Conservation (phyloP, 2,329 filamentous ascomycete species). For the Nothophaeocryptopus gaeumannii region DNA sequence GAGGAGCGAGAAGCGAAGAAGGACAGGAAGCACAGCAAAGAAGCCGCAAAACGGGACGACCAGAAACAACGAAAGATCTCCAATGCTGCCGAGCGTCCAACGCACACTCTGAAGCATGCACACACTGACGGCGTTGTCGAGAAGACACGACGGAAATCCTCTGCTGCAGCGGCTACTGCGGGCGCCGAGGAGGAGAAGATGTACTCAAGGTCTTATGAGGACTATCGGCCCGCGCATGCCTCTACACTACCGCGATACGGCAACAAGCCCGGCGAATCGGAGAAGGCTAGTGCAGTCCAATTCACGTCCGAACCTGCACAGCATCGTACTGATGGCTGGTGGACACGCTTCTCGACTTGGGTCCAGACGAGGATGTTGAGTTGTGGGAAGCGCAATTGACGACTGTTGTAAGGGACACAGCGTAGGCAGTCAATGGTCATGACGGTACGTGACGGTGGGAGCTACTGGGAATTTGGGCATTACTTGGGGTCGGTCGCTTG, state of each 20-base stretch:
- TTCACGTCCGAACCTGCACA: conserved; percentile 6
- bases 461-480: background rate
- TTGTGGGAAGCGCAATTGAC: conserved; percentile 34
- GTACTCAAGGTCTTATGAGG: conserved; percentile 24
- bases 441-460: background rate
- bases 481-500: conserved; percentile 1
- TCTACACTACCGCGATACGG: conserved; percentile 28
- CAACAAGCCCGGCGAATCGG: conserved; percentile 24
- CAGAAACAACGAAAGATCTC: conserved; percentile 43
- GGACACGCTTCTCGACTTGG: conserved; percentile 58
- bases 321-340: conserved; percentile 32
- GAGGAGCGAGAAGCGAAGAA: conserved; percentile 59
- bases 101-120: conserved; percentile 32
- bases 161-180: conserved; percentile 13
- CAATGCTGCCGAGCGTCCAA: conserved; percentile 33
- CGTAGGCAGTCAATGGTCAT: background rate
- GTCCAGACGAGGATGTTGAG: conserved; percentile 55
- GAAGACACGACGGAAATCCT: conserved; percentile 20
- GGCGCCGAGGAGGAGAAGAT: conserved; percentile 21
- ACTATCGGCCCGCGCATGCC: conserved; percentile 24
- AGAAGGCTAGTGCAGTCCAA: conserved; percentile 22
- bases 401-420: no score
- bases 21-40: conserved; percentile 53
- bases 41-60: conserved; percentile 47
- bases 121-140: conserved; percentile 20